Conservation (phyloP, 2,329 filamentous ascomycete genomes). For the Fusarium pseudonygamai region DNA sequence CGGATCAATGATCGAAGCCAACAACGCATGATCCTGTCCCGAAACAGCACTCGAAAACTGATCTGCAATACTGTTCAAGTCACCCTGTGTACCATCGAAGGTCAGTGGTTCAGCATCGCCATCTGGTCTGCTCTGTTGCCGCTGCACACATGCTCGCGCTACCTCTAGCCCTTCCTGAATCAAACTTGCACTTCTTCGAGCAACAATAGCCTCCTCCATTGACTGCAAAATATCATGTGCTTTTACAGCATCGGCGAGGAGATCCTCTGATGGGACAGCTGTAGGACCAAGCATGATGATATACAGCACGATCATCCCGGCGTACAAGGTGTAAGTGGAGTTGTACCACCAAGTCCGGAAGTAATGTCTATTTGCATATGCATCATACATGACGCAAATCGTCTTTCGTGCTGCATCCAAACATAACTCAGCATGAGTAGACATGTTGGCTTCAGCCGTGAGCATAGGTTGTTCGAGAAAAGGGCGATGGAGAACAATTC, state of each 20-base stretch:
- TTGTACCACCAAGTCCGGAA: conserved; percentile 16
- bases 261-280: background rate
- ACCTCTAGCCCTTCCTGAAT: conserved; percentile 1
- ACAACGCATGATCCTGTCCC: background rate
- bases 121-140: background rate
- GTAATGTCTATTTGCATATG: background rate
- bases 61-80: background rate
- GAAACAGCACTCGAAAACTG: background rate
- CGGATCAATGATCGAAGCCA: background rate
- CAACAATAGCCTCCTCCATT: background rate
- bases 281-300: conserved; percentile 5
- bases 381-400: background rate
- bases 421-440: background rate
- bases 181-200: background rate
- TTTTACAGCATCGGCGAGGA: background rate
- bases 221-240: background rate
- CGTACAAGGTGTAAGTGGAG: conserved; percentile 1
- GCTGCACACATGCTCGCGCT: background rate
- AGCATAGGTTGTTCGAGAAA: background rate
- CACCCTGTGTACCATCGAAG: background rate
- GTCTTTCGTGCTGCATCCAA: background rate
- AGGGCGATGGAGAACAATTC: background rate
- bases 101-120: background rate
- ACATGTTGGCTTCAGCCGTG: background rate
- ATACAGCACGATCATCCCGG: conserved; percentile 11